Conservation (phyloP, 352 stramenopile genomes). For the Phytophthora vignae region DNA sequence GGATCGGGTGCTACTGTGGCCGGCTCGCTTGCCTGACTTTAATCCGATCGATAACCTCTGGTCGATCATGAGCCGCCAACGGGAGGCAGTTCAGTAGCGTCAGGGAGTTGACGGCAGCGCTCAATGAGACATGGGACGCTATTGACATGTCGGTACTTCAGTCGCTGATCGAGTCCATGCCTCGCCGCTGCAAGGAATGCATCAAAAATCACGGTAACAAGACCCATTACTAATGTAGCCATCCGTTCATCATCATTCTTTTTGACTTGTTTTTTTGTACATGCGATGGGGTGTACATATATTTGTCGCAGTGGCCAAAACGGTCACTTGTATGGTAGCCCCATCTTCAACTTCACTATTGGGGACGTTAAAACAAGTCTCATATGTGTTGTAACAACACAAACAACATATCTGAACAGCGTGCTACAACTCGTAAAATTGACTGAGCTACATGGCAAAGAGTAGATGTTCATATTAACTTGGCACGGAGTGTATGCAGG, state of each 20-base stretch:
- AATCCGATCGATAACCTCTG: slow-evolving; percentile 39
- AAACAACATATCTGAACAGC: too few relatives aligned
- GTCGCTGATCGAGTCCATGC: slow-evolving; percentile 9
- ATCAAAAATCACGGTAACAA: slow-evolving; percentile 25
- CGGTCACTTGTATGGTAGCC: too few relatives aligned
- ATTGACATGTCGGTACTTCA: background rate
- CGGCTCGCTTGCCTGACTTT: slow-evolving; percentile 27
- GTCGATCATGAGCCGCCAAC: slow-evolving; percentile 23
- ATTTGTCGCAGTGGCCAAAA: too few relatives aligned
- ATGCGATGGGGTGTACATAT: background rate
- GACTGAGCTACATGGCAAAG: too few relatives aligned
- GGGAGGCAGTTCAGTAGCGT: slow-evolving; percentile 8
- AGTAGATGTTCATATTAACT: too few relatives aligned
- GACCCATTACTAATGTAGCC: slow-evolving; percentile 18
- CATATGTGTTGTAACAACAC: too few relatives aligned
- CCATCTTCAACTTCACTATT: too few relatives aligned
- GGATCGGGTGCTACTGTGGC: slow-evolving; percentile 21
- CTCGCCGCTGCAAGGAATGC: slow-evolving; percentile 8
- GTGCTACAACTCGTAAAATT: too few relatives aligned
- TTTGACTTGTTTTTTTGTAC: slow-evolving; percentile 7
- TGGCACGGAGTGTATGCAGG: too few relatives aligned
- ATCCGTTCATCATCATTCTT: background rate
- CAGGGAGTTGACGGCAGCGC: background rate
- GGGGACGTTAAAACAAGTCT: too few relatives aligned
- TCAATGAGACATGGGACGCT: slow-evolving; percentile 2